These are phyloP conservation scores for Aspergillus sergii DNA, from an alignment of 2,329 filamentous ascomycete species.

Conservation along the genomic window DNA sequence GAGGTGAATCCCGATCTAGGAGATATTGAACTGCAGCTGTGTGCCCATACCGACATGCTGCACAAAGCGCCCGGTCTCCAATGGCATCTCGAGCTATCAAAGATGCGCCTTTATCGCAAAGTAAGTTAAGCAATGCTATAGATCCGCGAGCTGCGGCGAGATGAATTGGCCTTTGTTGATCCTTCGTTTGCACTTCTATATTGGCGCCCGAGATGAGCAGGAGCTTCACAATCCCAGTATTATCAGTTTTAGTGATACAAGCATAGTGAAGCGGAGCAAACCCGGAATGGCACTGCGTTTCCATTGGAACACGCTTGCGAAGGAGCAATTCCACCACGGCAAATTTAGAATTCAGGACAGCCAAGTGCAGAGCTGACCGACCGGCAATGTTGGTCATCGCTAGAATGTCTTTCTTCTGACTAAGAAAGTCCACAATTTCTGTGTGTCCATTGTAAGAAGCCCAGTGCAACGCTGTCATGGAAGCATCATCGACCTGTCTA, in stretches of 20 bases:
- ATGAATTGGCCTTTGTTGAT: conserved; percentile 37
- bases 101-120: conserved; percentile 35
- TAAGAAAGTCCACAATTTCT: conserved; percentile 38
- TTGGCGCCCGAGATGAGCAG: conserved; percentile 37
- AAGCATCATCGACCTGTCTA: conserved; percentile 31
- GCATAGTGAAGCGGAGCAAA: conserved; percentile 43
- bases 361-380: conserved; percentile 40
- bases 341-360: conserved; percentile 38
- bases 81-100: conserved; percentile 35
- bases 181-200: conserved; percentile 36
- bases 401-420: conserved; percentile 33
- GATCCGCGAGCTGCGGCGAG: conserved; percentile 34
- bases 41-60: conserved; percentile 37
- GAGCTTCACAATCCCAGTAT: conserved; percentile 32
- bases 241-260: conserved; percentile 29
- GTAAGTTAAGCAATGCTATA: conserved; percentile 32
- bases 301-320: conserved; percentile 33
- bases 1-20: conserved; percentile 34
- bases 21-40: conserved; percentile 36
- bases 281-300: conserved; percentile 32
- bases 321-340: conserved; percentile 41
- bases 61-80: conserved; percentile 38
- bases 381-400: conserved; percentile 31
- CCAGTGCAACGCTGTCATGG: conserved; percentile 44
- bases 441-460: conserved; percentile 42